Conservation (phyloP, 1,284 basidiomycete genomes). For the Melampsora americana region DNA sequence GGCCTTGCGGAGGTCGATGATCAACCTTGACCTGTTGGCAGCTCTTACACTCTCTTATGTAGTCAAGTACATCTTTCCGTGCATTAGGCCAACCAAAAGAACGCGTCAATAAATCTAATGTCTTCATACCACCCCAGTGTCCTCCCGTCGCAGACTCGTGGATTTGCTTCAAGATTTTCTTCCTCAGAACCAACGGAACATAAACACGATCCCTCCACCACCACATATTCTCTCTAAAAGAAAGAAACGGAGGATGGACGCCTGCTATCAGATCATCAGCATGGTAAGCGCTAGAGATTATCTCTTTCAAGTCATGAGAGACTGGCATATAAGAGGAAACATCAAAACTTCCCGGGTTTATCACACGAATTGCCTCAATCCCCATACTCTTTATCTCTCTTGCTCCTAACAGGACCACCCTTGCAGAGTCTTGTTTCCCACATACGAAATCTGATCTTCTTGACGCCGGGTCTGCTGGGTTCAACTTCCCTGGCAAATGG, state of each 20-base stretch:
- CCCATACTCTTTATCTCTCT: no score
- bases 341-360: no score
- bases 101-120: background rate
- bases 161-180: background rate
- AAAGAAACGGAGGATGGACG: no score
- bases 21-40: slow-evolving; percentile 54
- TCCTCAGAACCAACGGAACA: background rate
- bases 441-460: no score
- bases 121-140: background rate
- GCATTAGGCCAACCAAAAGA: slow-evolving; percentile 13
- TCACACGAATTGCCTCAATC: no score
- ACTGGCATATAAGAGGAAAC: no score
- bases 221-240: background rate
- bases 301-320: no score
- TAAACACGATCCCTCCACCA: background rate
- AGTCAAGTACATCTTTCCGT: background rate
- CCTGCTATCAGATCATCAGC: no score
- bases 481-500: no score
- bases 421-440: no score
- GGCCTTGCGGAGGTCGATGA: slow-evolving; percentile 54
- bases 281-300: no score
- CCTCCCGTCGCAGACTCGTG: background rate
- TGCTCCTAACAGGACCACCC: no score
- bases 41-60: slow-evolving; percentile 49
- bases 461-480: background rate